phyloP scores from a whole-genome alignment of 2,329 filamentous ascomycete species.

The Cercospora citrullina region DNA sequence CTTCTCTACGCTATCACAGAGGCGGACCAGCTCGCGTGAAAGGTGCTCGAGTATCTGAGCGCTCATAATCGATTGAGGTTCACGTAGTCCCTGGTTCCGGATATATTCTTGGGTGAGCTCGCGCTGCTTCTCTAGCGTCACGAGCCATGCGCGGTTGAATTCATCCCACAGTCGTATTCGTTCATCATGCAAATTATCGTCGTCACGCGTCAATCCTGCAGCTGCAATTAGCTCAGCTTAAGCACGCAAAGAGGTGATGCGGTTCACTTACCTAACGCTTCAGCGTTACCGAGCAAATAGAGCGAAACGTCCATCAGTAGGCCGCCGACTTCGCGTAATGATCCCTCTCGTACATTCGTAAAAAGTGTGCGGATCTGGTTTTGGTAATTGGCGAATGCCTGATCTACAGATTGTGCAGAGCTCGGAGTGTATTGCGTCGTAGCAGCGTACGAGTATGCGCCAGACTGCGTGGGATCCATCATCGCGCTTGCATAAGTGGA shows the following conservation, averaged over 20 bases:
- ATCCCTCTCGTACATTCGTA: conserved; percentile 65
- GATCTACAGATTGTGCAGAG: conserved; percentile 51
- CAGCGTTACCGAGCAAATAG: conserved; percentile 66
- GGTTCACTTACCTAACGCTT: conserved; percentile 60
- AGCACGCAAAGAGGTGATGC: conserved; percentile 43
- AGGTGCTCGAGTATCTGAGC: conserved; percentile 71
- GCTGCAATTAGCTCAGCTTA: conserved; percentile 25
- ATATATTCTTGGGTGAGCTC: conserved; percentile 65
- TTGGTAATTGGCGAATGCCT: conserved; percentile 66
- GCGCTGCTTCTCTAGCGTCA: conserved; percentile 78
- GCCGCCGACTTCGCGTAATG: conserved; percentile 59
- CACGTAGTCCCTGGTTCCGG: conserved; percentile 56
- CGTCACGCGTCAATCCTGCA: conserved; percentile 79
- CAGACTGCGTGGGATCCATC: conserved; percentile 50
- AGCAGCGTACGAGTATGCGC: conserved; percentile 30
- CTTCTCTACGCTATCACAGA: conserved; percentile 84
- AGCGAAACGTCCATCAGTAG: conserved; percentile 63
- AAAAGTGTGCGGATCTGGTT: conserved; percentile 64
- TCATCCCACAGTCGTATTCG: conserved; percentile 87
- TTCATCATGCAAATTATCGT: conserved; percentile 71
- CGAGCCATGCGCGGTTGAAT: conserved; percentile 91
- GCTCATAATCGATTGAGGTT: conserved; percentile 64
- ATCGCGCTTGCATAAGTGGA: conserved; percentile 56
- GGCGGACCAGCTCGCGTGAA: conserved; percentile 75
- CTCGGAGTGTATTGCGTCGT: conserved; percentile 25